phyloP scores from a whole-genome alignment of 495 filamentous ascomycete genomes.

The Glutinoglossum americanum region DNA sequence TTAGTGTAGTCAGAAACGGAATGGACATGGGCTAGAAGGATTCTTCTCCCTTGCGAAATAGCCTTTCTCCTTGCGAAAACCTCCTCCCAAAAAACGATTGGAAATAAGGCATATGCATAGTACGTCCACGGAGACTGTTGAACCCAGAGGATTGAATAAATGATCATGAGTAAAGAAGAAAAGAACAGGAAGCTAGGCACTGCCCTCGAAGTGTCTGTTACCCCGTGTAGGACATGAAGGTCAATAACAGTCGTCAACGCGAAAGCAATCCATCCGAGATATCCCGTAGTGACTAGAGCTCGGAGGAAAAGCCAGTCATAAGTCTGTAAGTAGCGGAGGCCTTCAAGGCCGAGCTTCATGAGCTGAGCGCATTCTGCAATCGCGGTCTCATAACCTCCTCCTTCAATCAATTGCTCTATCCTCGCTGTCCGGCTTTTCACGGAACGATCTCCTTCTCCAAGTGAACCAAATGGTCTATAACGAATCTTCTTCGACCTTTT shows the following conservation, averaged over 20 bases:
- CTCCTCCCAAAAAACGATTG: slow-evolving; percentile 91
- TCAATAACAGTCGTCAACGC: slow-evolving; percentile 82
- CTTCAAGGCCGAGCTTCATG: slow-evolving; percentile 56
- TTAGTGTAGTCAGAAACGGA: slow-evolving; percentile 30
- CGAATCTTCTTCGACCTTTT: slow-evolving; percentile 55
- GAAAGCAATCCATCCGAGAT: slow-evolving; percentile 92
- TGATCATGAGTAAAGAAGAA: slow-evolving; percentile 43
- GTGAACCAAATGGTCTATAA: slow-evolving; percentile 47
- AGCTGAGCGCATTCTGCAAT: slow-evolving; percentile 55
- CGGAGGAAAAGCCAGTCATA: slow-evolving; percentile 97
- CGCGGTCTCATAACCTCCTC: slow-evolving; percentile 43
- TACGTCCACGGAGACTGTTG: slow-evolving; percentile 69
- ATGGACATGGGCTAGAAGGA: slow-evolving; percentile 44
- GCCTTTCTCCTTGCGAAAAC: slow-evolving; percentile 62
- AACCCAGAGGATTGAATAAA: slow-evolving; percentile 61
- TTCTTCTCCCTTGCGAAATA: slow-evolving; percentile 40
- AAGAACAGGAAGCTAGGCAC: slow-evolving; percentile 41
- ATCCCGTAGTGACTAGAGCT: slow-evolving; percentile 80
- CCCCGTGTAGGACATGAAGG: slow-evolving; percentile 63
- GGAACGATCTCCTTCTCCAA: slow-evolving; percentile 38
- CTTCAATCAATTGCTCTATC: slow-evolving; percentile 45
- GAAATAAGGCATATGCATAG: slow-evolving; percentile 83
- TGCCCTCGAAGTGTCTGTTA: slow-evolving; percentile 41
- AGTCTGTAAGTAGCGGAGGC: slow-evolving; percentile 84
- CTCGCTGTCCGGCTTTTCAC: slow-evolving; percentile 43